Evolutionary conservation across 106 monocot species (phyloP), one percentile per base, ranked within the genome.

Genomic region (Dactylorhiza incarnata): DNA sequence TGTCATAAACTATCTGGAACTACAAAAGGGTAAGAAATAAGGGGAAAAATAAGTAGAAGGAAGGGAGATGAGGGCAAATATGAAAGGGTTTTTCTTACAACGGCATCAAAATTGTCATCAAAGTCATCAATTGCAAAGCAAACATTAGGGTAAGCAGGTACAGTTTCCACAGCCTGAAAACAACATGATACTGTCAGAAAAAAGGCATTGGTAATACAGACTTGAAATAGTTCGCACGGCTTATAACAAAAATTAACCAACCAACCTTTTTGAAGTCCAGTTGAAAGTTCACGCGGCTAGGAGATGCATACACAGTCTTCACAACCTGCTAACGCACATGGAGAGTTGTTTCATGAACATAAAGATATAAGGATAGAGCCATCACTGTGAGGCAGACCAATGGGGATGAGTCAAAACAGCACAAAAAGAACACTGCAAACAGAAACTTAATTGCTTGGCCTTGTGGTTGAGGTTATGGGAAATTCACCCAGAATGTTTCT

Each of bases 51-150:
- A 44, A 5, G 19, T 72, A 49, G 49, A 49, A 49, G 49, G 72
- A 17, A 20, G 22, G 17, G 3, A 17, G n/a, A 59, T 72, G 49
- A 48, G 12, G 7, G 45, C 15, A 69, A 69, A 69, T 16, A 6
- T 20, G 69, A 23, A 49, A 72, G 5, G 49, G 19, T 22, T 22
- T 20, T 15, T 62, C 83, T 86, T 86, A 97, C 97, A 85, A 97
- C 97, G 71, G 91, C 84, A 83, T 91, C 94, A 88, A 97, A 97
- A 68, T 94, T 94, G 74, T 94, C 93, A 86, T 94, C 97, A 81
- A 97, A 97, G 76, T 97, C 97, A 83, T 97, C 94, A 80, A 97
- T 81, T 67, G 97, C 79, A 88, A 97, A 97, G 81, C 89, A 94
- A 67, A 97, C 91, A 78, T 91, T 88, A 81, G 97, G 97, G 80